These are phyloP conservation scores for Stagonosporopsis rhizophila DNA, from an alignment of 2,329 filamentous ascomycete genomes.

Conservation along the genomic window DNA sequence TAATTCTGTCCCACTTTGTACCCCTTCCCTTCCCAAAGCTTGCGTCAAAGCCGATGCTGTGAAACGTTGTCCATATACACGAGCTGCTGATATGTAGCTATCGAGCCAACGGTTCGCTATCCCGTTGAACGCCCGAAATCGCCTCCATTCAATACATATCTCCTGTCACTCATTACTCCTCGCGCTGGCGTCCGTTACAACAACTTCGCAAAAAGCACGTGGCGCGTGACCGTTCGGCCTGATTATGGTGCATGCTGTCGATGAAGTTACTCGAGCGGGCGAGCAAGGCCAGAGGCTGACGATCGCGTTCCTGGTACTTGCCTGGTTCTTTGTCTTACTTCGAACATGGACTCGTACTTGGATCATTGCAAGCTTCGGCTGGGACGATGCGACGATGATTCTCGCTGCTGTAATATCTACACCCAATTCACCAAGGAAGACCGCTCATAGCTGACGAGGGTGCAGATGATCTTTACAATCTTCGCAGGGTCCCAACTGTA, in stretches of 20 bases:
- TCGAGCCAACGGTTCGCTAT: constrained; percentile 8
- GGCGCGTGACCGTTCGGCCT: constrained; percentile 1
- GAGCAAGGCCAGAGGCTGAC: constrained; percentile 34
- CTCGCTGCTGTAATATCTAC: constrained; percentile 42
- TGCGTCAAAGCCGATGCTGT: constrained; percentile 25
- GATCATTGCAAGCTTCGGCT: constrained; percentile 52
- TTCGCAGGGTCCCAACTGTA: constrained; percentile 41
- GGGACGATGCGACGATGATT: constrained; percentile 54
- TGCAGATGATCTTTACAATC: constrained; percentile 44
- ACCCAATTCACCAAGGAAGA: neutral
- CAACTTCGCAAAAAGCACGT: constrained; percentile 10
- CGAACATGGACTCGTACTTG: constrained; percentile 51
- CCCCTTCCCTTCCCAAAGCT: constrained; percentile 21
- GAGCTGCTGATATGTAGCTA: constrained; percentile 18
- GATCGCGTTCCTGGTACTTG: constrained; percentile 45
- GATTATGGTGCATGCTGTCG: constrained; percentile 33
- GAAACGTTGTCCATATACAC: constrained; percentile 21
- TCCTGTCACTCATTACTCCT: constrained; percentile 11
- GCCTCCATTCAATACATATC: constrained; percentile 1
- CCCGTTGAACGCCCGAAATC: constrained; percentile 2
- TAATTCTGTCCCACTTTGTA: constrained; percentile 23
- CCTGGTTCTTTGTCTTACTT: constrained; percentile 50
- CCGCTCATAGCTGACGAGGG: constrained; percentile 9
- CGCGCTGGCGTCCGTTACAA: constrained; percentile 6
- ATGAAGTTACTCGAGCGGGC: constrained; percentile 28